A percentile compares a stretch with the other conserved stretches of the same genome.
Evolutionary conservation across 495 filamentous ascomycete genomes (phyloP).

Genomic region (Xylaria intraflava): DNA sequence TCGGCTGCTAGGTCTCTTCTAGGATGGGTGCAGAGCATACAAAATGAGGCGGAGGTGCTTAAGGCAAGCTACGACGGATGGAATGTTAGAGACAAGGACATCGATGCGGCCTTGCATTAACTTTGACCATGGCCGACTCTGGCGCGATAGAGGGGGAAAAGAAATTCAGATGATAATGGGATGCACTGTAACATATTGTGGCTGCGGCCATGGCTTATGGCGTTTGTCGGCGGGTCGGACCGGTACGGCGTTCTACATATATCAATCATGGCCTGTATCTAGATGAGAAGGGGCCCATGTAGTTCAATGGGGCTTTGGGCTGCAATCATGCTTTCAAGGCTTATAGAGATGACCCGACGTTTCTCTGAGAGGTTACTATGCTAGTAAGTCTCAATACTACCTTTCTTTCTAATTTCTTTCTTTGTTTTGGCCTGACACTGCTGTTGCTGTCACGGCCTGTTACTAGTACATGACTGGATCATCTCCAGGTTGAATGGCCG

Average conservation of each 20-base stretch:
- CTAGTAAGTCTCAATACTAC: no score
- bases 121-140: neutral
- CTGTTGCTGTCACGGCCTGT: no score
- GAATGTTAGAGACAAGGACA: constrained; percentile 22
- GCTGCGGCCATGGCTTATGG: neutral
- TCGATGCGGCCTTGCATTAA: constrained; percentile 13
- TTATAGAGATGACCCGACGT: no score
- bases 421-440: no score
- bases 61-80: constrained; percentile 32
- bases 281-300: neutral
- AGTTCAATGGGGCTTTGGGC: neutral
- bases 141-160: neutral
- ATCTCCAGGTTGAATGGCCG: no score
- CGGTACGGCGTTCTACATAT: constrained; percentile 1
- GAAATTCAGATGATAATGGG: neutral
- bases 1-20: constrained; percentile 26
- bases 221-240: constrained; percentile 1
- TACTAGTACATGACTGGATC: no score
- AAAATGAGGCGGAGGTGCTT: constrained; percentile 36
- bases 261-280: neutral
- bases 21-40: constrained; percentile 28
- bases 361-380: no score
- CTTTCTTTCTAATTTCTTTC: no score
- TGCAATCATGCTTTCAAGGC: no score
- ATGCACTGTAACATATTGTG: neutral